Conservation (phyloP, 169 alveolate genomes). For the Cyclospora cayetanensis region DNA sequence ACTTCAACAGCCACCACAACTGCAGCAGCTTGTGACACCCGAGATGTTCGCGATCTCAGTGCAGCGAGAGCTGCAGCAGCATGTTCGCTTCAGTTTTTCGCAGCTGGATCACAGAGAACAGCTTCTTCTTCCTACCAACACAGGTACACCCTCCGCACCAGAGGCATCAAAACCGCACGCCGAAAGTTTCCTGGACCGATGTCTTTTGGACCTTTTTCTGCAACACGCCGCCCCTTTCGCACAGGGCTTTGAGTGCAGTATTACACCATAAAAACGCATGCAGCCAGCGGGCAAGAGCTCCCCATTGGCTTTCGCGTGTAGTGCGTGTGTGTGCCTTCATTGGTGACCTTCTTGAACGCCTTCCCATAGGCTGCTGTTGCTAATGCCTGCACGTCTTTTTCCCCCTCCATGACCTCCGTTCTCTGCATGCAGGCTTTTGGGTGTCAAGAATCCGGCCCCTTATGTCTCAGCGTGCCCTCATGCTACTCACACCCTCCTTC, state of each 20-base stretch:
- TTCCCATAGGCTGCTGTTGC: neutral
- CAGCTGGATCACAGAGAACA: slow-evolving; percentile 50
- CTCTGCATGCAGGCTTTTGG: slow-evolving; percentile 30
- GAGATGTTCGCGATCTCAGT: slow-evolving; percentile 10
- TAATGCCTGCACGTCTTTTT: neutral
- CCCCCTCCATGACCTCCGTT: neutral
- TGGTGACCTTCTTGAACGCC: too few relatives aligned
- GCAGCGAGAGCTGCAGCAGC: slow-evolving; percentile 29
- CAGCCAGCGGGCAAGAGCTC: too few relatives aligned
- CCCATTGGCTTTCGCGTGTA: too few relatives aligned
- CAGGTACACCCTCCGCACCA: neutral
- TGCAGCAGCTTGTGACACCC: neutral
- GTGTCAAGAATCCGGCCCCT: slow-evolving; percentile 47
- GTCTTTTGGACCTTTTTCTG: too few relatives aligned
- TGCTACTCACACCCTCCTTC: slow-evolving; percentile 23
- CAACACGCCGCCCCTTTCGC: too few relatives aligned
- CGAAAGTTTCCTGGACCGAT: too few relatives aligned
- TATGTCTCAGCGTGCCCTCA: slow-evolving; percentile 18
- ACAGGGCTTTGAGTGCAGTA: too few relatives aligned
- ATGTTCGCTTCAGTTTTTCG: slow-evolving; percentile 28
- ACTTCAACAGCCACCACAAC: neutral
- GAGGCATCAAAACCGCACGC: too few relatives aligned
- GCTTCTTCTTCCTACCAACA: slow-evolving; percentile 30
- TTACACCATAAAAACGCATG: too few relatives aligned
- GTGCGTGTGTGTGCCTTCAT: too few relatives aligned